Percentiles rank a stretch among this genome's conserved stretches.
Evolutionary conservation across 345 rosid species (phyloP).

Genomic region (Bruguiera gymnorhiza): DNA sequence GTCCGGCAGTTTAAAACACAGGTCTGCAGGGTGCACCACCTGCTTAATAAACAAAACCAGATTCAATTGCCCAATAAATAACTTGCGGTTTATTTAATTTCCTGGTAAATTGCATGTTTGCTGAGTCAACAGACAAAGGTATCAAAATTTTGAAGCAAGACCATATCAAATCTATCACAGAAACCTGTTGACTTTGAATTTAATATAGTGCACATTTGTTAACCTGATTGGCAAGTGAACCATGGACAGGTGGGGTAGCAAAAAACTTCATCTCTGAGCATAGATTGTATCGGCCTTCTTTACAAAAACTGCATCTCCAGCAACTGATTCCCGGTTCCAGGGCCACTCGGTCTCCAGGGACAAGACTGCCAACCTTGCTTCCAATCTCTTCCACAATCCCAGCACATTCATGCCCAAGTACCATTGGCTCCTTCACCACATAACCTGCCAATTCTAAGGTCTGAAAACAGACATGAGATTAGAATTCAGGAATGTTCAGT

Average conservation of each 20-base stretch:
- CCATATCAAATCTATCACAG: too few relatives aligned
- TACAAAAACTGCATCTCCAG: conserved; percentile 67
- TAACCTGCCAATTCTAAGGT: conserved; percentile 65
- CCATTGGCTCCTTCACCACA: conserved; percentile 90
- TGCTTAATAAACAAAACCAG: conserved; percentile 17
- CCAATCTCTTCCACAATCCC: conserved; percentile 88
- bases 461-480: conserved; percentile 26
- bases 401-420: conserved; percentile 97
- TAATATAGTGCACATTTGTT: neutral
- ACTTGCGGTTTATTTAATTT: neutral
- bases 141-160: too few relatives aligned
- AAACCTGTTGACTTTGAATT: too few relatives aligned
- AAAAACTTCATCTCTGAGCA: conserved; percentile 95
- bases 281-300: conserved; percentile 76
- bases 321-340: conserved; percentile 93
- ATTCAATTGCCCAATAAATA: neutral
- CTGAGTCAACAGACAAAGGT: too few relatives aligned
- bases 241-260: conserved; percentile 88
- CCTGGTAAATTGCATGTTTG: neutral
- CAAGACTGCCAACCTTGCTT: conserved; percentile 60
- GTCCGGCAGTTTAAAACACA: conserved; percentile 84
- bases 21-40: conserved; percentile 91
- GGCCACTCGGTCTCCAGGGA: conserved; percentile 76
- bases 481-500: neutral
- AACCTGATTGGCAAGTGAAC: conserved; percentile 88